These are phyloP conservation scores for Pelomyxa schiedti DNA, from an alignment of 78 protist species.

Conservation along the genomic window DNA sequence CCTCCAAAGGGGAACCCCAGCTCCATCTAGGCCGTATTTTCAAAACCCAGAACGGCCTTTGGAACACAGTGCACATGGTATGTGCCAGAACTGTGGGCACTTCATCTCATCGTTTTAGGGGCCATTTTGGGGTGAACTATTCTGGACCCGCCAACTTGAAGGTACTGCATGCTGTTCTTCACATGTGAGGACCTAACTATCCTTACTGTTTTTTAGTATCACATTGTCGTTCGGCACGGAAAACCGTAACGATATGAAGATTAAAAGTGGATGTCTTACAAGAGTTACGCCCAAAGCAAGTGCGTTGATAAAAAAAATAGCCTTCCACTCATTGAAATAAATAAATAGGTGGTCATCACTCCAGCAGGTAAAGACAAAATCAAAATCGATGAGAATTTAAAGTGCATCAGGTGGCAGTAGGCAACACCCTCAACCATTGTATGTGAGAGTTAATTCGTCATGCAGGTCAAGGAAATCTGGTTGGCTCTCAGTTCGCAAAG, in stretches of 20 bases:
- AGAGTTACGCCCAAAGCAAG: conserved; percentile 66
- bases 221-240: too few relatives aligned
- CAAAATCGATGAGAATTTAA: not conserved
- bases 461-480: not conserved
- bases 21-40: conserved; percentile 43
- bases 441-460: not conserved
- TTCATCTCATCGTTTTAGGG: too few relatives aligned
- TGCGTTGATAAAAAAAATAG: not conserved
- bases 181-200: too few relatives aligned
- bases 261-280: conserved; percentile 54
- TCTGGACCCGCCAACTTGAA: conserved; percentile 49
- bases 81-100: too few relatives aligned
- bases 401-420: not conserved
- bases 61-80: conserved; percentile 35
- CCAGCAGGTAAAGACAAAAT: too few relatives aligned
- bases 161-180: conserved; percentile 62
- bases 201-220: too few relatives aligned
- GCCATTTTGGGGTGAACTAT: conserved; percentile 47
- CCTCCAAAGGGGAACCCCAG: conserved; percentile 86
- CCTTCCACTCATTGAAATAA: too few relatives aligned
- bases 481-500: not conserved
- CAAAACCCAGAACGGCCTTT: conserved; percentile 8
- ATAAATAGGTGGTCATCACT: too few relatives aligned
- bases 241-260: conserved; percentile 68
- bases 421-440: not conserved